phyloP scores from a whole-genome alignment of 2,329 filamentous ascomycete genomes.

The Ophiostoma angusticollis region DNA sequence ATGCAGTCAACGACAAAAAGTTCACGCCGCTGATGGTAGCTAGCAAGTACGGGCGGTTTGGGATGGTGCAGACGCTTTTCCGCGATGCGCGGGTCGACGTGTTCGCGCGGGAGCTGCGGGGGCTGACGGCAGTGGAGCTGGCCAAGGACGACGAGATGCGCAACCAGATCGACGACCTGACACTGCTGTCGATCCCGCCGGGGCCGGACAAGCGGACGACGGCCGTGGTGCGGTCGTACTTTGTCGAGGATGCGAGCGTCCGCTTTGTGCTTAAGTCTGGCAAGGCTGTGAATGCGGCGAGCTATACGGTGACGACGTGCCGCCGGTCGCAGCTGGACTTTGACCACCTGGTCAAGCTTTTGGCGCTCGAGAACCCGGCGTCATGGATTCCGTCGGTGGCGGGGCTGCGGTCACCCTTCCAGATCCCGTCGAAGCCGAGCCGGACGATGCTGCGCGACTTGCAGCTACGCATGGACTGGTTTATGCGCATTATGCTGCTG shows the following conservation, averaged over 20 bases:
- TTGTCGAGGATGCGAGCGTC: constrained; percentile 91
- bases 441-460: constrained; percentile 76
- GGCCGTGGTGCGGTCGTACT: constrained; percentile 87
- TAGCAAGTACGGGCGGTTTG: constrained; percentile 92
- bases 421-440: constrained; percentile 85
- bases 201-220: constrained; percentile 72
- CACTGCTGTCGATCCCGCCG: constrained; percentile 63
- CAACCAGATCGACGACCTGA: constrained; percentile 89
- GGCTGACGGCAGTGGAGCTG: constrained; percentile 85
- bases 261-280: constrained; percentile 90
- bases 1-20: constrained; percentile 85
- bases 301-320: constrained; percentile 89
- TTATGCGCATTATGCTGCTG: constrained; percentile 70
- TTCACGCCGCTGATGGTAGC: constrained; percentile 97
- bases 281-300: constrained; percentile 65
- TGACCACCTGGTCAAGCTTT: constrained; percentile 72
- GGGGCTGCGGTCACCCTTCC: constrained; percentile 73
- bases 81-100: constrained; percentile 78
- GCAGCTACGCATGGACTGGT: constrained; percentile 74
- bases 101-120: constrained; percentile 69
- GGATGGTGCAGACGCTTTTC: constrained; percentile 82
- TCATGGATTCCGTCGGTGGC: constrained; percentile 81
- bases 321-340: constrained; percentile 80
- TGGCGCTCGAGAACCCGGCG: constrained; percentile 81
- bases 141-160: constrained; percentile 96